Conservation (phyloP, 2,329 filamentous ascomycete genomes). For the Fusarium sp. region DNA sequence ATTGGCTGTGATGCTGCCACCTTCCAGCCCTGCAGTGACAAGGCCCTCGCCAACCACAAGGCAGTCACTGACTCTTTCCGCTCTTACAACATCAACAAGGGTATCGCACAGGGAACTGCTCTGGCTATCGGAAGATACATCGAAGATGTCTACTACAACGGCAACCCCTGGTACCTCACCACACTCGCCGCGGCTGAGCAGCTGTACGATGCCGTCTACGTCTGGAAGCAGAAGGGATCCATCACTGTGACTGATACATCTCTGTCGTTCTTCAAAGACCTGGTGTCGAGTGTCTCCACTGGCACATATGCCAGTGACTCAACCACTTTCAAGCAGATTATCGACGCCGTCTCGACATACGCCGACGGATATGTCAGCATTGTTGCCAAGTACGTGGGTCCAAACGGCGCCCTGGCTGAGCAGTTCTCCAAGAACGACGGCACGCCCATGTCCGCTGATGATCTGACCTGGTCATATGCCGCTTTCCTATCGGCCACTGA, state of each 20-base stretch:
- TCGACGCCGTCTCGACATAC: slow-evolving; percentile 67
- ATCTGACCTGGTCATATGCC: slow-evolving; percentile 81
- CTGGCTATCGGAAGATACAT: slow-evolving; percentile 75
- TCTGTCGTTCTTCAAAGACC: slow-evolving; percentile 77
- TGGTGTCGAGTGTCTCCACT: slow-evolving; percentile 64
- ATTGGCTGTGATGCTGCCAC: slow-evolving; percentile 75
- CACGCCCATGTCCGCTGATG: slow-evolving; percentile 69
- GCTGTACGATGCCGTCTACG: slow-evolving; percentile 80
- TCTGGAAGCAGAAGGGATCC: slow-evolving; percentile 73
- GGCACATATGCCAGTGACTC: slow-evolving; percentile 71
- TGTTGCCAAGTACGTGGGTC: slow-evolving; percentile 70
- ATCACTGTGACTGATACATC: slow-evolving; percentile 75
- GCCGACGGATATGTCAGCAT: slow-evolving; percentile 72
- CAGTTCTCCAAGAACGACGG: slow-evolving; percentile 70
- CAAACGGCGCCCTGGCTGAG: slow-evolving; percentile 74
- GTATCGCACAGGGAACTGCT: slow-evolving; percentile 69
- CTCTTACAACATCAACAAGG: slow-evolving; percentile 77
- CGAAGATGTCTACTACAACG: slow-evolving; percentile 80
- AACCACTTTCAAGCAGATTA: slow-evolving; percentile 64
- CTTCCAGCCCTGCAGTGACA: slow-evolving; percentile 82
- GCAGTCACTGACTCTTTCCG: slow-evolving; percentile 81
- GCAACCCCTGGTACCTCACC: slow-evolving; percentile 85
- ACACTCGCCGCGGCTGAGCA: slow-evolving; percentile 84
- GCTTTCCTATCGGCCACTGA: slow-evolving; percentile 73
- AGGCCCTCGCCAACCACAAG: slow-evolving; percentile 81